phyloP scores from a whole-genome alignment of 257 asterid genomes.

The Solanum sejunctum region DNA sequence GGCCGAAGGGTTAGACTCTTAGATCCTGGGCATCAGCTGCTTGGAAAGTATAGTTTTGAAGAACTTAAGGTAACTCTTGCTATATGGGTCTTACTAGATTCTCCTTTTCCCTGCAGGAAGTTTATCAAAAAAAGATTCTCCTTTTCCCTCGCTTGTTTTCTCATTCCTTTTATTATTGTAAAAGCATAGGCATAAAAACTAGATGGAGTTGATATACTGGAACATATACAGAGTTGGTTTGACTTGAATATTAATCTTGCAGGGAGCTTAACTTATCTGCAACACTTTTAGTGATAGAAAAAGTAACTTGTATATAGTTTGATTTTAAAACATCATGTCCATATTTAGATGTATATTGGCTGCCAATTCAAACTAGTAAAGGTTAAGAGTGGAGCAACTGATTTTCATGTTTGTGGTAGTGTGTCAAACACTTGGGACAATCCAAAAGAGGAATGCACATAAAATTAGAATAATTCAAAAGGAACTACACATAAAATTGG shows the following conservation, averaged over 20 bases:
- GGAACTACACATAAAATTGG: neutral
- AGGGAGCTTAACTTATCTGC: neutral
- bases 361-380: neutral
- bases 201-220: neutral
- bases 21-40: neutral
- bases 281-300: neutral
- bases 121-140: neutral
- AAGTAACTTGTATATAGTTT: neutral
- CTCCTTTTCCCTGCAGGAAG: neutral
- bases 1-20: conserved; percentile 20
- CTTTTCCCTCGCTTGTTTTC: neutral
- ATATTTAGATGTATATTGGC: neutral
- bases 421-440: neutral
- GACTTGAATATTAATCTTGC: neutral
- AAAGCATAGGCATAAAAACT: neutral
- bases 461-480: neutral
- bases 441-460: neutral
- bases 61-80: conserved; percentile 10
- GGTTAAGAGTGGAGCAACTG: neutral
- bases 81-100: neutral
- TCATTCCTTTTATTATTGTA: neutral
- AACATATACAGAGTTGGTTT: neutral
- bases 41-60: neutral
- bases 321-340: neutral
- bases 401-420: neutral